Percentiles rank a stretch among this genome's conserved stretches.
These are phyloP conservation scores for Verticillium klebahnii DNA, from an alignment of 2,329 filamentous ascomycete species.

Conservation along the genomic window DNA sequence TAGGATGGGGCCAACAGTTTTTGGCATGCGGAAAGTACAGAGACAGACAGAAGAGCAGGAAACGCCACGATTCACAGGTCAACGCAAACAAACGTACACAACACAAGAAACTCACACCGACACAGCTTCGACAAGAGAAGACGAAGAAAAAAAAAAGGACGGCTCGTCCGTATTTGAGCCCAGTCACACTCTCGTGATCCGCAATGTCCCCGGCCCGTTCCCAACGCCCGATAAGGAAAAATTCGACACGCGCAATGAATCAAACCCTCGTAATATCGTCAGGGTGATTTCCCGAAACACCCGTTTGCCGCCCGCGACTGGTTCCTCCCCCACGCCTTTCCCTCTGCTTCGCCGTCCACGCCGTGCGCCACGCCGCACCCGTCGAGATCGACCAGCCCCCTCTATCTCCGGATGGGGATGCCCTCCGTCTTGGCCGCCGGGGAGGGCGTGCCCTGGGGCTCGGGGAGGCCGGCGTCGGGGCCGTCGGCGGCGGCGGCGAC, in stretches of 20 bases:
- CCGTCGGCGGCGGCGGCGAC: slow-evolving; percentile 10
- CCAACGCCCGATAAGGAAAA: neutral
- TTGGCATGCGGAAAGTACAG: neutral
- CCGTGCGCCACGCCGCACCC: too few species aligned
- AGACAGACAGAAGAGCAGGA: neutral
- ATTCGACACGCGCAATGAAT: neutral
- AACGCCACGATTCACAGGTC: neutral
- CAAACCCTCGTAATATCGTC: slow-evolving; percentile 2
- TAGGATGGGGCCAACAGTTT: neutral
- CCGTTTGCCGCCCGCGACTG: neutral
- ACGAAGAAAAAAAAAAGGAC: neutral
- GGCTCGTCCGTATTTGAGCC: neutral
- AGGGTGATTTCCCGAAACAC: neutral
- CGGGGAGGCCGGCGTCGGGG: slow-evolving; percentile 20
- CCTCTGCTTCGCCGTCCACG: too few species aligned
- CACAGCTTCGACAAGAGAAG: neutral
- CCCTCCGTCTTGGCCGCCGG: slow-evolving; percentile 31
- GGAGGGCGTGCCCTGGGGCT: slow-evolving; percentile 33
- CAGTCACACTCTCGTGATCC: neutral
- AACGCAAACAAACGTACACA: neutral
- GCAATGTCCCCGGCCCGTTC: neutral
- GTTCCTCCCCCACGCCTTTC: neutral
- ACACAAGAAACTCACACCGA: neutral
- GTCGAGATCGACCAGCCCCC: neutral
- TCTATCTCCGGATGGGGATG: slow-evolving; percentile 61